These are phyloP conservation scores for Nevesoporus exiguus DNA, from an alignment of 768 basidiomycete genomes.

Conservation along the genomic window DNA sequence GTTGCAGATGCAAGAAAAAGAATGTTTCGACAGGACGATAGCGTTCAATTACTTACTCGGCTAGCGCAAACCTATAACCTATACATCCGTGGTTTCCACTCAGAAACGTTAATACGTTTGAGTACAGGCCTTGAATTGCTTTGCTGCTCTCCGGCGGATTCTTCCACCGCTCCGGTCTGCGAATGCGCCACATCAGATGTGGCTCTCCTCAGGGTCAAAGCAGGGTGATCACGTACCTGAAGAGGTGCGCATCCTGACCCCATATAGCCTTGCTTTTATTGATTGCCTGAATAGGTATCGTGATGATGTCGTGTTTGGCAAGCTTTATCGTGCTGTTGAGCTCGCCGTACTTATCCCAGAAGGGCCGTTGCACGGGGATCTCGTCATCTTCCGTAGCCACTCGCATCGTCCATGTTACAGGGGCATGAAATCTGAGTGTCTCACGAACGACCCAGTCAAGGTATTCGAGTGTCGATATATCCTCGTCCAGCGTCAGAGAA, in stretches of 20 bases:
- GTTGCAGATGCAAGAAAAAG: conserved; percentile 6
- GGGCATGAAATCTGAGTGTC: conserved; percentile 50
- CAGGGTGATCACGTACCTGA: conserved; percentile 42
- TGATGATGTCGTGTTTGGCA: conserved; percentile 51
- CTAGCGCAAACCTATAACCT: conserved; percentile 57
- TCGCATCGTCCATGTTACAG: conserved; percentile 59
- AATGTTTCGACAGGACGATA: not conserved
- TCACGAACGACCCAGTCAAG: conserved; percentile 64
- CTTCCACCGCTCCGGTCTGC: conserved; percentile 54
- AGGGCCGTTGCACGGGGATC: conserved; percentile 45
- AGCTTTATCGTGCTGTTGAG: conserved; percentile 36
- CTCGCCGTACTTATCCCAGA: conserved; percentile 32
- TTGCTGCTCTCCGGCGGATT: conserved; percentile 35
- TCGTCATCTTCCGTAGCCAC: conserved; percentile 45
- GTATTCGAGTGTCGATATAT: conserved; percentile 44
- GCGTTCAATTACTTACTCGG: conserved; percentile 44
- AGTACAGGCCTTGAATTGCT: conserved; percentile 49
- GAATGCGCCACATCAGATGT: conserved; percentile 22
- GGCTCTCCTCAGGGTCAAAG: conserved; percentile 19
- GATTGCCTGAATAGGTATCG: conserved; percentile 56
- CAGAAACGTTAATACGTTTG: conserved; percentile 54
- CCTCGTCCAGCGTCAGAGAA: conserved; percentile 21
- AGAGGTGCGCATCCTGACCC: conserved; percentile 63
- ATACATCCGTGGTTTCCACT: conserved; percentile 60
- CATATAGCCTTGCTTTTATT: conserved; percentile 55